Evolutionary conservation across 1,284 basidiomycete genomes (phyloP), one percentile per base, ranked within the genome.

Genomic region (Schizophyllum commune): DNA sequence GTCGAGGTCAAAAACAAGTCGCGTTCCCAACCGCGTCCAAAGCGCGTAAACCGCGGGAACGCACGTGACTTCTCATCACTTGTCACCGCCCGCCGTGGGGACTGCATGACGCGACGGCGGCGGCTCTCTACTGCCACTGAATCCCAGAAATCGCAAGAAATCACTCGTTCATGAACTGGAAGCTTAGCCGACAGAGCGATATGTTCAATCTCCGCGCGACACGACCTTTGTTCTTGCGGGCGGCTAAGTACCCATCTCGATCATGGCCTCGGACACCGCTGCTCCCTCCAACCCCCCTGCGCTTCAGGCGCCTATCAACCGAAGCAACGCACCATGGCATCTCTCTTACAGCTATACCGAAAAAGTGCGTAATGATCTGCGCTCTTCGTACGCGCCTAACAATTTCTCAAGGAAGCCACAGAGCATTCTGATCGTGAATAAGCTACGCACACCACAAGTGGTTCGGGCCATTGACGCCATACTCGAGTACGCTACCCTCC

Each of bases 391-490:
- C 65, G 68, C 19, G 65, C 69, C 33, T 64, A 68, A 39, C 60
- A 74, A 55, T 71, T 75, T 53, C 9, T 55, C 9, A 15, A 21
- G 19, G 20, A 55, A 55, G 19, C 80, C 78, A 39, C 76, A 78
- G 63, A 69, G 81, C 52, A 83, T 91, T 52, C 79, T 91, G 58
- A 80, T 91, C 64, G 88, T 91, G 15, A 91, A 91, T 74, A 91
- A 91, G 76, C 77, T 84, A 60, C 82, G 88, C 64, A 92, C 83
- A 64, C 85, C 82, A 67, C 86, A 84, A 15, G 90, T 86, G 67
- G 82, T 87, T 68, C 83, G 83, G 62, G 89, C 88, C 5, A 89
- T 90, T 62, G 81, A 88, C 64, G 82, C 86, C 4, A 79, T 91
- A 62, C 80, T 90, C 52, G 75, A 80, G 89, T 90, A 60, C 62